Base-by-base conservation (phyloP, 2,329 filamentous ascomycete species). In the Aspergillus sojae region DNA sequence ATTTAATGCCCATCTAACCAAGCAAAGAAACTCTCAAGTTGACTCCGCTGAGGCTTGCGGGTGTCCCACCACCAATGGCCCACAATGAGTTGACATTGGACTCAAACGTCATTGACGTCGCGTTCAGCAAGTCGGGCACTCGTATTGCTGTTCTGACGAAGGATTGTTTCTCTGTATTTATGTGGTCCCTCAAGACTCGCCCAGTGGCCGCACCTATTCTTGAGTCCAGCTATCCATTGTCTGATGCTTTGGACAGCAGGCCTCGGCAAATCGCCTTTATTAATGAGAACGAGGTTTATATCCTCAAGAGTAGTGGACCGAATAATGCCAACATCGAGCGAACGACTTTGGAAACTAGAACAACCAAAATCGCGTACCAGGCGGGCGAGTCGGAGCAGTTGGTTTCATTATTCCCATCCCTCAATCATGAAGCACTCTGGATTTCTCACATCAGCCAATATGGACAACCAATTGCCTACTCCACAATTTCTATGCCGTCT, bases 41-140 rank as follows among this genome's bases (percentile, higher is more conserved):
- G 53, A 98, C 95, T 0, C 93, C 95, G 0, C 85, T 99, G 67
- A 86, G 91, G 66, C 85, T 89, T 57, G 91, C 93, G 14, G 96
- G 95, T 71, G 85, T 97, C 3, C 95, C 95, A 28, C 95, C 95
- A 32, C 95, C 95, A 0, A 97, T 98, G 93, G 88, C 93, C 19
- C 84, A 94, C 66, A 91, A 91, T 68, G 91, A 96, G 62, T 71
- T 97, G 21, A 71, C 81, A 14, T 78, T 91, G 32, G 81, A 86
- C 16, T 84, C 84, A 0, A 88, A 89, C 59, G 85, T 88, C 3
- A 80, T 92, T 21, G 93, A 97, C 78, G 87, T 95, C 58, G 88
- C 90, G 0, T 88, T 97, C 68, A 90, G 88, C 57, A 83, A 82
- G 16, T 84, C 85, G 55, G 89, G 90, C 56, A 84, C 83, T 1